Percentiles rank a stretch among this genome's conserved stretches.
phyloP scores from a whole-genome alignment of 441 rosid genomes.

The Manihot esculenta region DNA sequence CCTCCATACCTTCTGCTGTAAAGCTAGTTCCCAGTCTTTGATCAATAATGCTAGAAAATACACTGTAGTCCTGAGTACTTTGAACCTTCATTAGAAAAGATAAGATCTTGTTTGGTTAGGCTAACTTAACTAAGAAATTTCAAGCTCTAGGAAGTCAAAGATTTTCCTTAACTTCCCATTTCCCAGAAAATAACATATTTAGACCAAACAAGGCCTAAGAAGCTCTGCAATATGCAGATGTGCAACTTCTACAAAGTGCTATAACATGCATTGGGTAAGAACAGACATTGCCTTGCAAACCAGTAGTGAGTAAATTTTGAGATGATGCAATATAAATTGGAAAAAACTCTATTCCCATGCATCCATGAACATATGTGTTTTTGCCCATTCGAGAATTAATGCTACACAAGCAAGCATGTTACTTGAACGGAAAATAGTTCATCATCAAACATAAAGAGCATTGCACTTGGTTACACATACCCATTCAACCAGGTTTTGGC shows the following conservation, averaged over 20 bases:
- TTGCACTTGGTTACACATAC: constrained; percentile 39
- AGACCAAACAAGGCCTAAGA: too few species aligned
- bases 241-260: background rate
- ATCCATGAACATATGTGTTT: background rate
- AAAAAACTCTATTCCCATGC: background rate
- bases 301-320: background rate
- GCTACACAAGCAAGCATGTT: background rate
- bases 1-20: constrained; percentile 45
- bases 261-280: too few species aligned
- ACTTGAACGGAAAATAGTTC: background rate
- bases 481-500: constrained; percentile 69
- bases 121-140: too few species aligned
- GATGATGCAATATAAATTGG: background rate
- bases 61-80: constrained; percentile 47
- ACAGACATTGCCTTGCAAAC: background rate
- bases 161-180: too few species aligned
- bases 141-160: too few species aligned
- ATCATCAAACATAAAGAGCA: background rate
- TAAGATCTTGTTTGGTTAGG: too few species aligned
- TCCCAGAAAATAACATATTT: too few species aligned
- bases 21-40: constrained; percentile 39
- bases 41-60: constrained; percentile 42
- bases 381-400: too few species aligned
- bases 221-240: background rate
- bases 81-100: constrained; percentile 50